Base-by-base conservation (phyloP, 495 filamentous ascomycete species). In the Aspergillus avenaceus region DNA sequence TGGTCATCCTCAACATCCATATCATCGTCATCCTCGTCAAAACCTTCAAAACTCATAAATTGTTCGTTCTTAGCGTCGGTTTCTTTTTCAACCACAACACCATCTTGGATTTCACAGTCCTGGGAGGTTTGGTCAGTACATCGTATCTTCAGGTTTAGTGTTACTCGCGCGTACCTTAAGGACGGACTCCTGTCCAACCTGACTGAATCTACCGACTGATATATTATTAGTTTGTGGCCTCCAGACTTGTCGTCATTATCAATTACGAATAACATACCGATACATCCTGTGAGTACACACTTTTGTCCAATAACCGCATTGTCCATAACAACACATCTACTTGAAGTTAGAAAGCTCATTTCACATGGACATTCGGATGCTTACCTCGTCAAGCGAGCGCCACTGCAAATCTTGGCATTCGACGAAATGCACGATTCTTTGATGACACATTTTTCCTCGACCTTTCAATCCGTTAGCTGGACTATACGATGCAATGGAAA, bases 51-150 rank as follows among this genome's bases (percentile, higher is more conserved):
- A 52, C 80, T 80, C 84, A 92, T 91, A 54, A 96, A 83, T 60
- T 88, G 89, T 58, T 91, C 87, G 47, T 84, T 84, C 68, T 90
- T 95, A 18, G 86, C 87, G 56, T 93, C 89, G 4, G 86, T 91
- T 59, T 82, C 84, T 19, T 88, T 82, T 50, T 86, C 82, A 11
- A 97, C 87, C n/a, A 87, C 70, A 61, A 85, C 78, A 25, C 84
- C 88, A 64, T 96, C 88, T 63, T 95, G 88, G 2, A 97, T 83
- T 66, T 96, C 91, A 57, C 90, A 95, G 50, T 97, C 90, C 47
- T 36, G 32, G 32, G 13, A 36, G 4, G 18, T 36, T 36, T 36
- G n/a, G 32, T 36, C n/a, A 36, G 32, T 14, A 36, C n/a, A 36
- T 36, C 32, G 2, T 3, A 36, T 14, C 18, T 16, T 14, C 32